Conservation (phyloP, 371 early-diverging fungal genomes). For the Syncephalastrum monosporum region DNA sequence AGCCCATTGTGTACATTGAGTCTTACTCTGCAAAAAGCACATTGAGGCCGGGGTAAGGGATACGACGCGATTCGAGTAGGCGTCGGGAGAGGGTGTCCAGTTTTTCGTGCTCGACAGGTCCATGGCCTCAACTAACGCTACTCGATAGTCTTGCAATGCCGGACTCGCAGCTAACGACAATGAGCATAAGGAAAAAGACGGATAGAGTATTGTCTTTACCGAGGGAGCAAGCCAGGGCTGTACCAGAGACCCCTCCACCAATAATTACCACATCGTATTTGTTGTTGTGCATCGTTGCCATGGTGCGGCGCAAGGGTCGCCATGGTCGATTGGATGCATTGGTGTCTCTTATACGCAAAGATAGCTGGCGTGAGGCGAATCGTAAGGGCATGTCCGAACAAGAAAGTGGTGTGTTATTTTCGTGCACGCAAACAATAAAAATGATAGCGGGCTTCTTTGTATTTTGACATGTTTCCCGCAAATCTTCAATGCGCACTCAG, state of each 20-base stretch:
- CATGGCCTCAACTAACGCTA: slow-evolving; percentile 78
- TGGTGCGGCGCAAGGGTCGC: slow-evolving; percentile 2
- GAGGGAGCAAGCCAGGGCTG: slow-evolving; percentile 79
- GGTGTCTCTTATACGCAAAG: not conserved
- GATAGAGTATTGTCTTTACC: slow-evolving; percentile 43
- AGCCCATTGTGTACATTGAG: not conserved
- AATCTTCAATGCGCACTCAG: too few relatives aligned
- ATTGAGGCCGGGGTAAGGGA: slow-evolving; percentile 62
- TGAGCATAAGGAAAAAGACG: slow-evolving; percentile 2
- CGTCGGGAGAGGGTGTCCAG: slow-evolving; percentile 46
- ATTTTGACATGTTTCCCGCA: too few relatives aligned
- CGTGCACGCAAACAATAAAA: not conserved
- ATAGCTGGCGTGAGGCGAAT: not conserved
- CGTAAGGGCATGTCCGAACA: not conserved
- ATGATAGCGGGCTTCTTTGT: not conserved
- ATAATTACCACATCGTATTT: slow-evolving; percentile 81
- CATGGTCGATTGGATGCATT: too few relatives aligned
- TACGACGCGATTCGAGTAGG: slow-evolving; percentile 78
- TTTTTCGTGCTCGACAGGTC: slow-evolving; percentile 51
- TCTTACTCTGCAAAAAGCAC: slow-evolving; percentile 46
- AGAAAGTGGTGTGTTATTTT: not conserved
- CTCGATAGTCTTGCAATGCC: slow-evolving; percentile 45
- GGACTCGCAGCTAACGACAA: slow-evolving; percentile 50
- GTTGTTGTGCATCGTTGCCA: slow-evolving; percentile 28
- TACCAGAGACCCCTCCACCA: slow-evolving; percentile 94